A percentile compares a stretch with the other conserved stretches of the same genome.
Conservation (phyloP, 495 filamentous ascomycete species). For the Immersiella caudata region DNA sequence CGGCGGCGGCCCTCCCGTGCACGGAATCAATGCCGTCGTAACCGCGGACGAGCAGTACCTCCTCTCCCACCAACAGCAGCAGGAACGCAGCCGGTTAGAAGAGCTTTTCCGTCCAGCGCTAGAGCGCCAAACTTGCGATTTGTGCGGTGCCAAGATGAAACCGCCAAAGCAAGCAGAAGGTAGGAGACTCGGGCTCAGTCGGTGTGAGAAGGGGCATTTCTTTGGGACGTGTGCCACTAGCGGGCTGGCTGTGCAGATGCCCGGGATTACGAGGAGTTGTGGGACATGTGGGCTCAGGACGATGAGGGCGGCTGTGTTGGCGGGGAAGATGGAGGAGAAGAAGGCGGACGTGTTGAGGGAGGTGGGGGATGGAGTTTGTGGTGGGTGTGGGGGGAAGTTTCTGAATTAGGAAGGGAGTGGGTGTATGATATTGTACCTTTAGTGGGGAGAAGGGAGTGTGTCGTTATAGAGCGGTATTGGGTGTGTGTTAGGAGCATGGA, state of each 20-base stretch:
- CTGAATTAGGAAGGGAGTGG: constrained; percentile 28
- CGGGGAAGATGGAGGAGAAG: constrained; percentile 28
- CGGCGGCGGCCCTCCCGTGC: constrained; percentile 46
- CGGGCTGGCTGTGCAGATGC: constrained; percentile 47
- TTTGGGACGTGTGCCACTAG: constrained; percentile 48
- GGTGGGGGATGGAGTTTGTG: constrained; percentile 43
- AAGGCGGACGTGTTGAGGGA: constrained; percentile 31
- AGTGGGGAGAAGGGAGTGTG: neutral
- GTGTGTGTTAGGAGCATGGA: too few species aligned
- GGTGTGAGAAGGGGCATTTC: constrained; percentile 34
- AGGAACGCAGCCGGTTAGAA: constrained; percentile 24
- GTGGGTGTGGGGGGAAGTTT: constrained; percentile 53
- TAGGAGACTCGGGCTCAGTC: constrained; percentile 16
- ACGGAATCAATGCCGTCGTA: constrained; percentile 33
- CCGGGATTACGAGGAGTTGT: constrained; percentile 47
- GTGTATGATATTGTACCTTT: neutral
- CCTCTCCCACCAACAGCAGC: constrained; percentile 9
- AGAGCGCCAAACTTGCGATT: constrained; percentile 39
- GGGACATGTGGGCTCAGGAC: constrained; percentile 48
- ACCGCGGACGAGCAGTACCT: neutral
- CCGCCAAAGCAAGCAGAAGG: constrained; percentile 15
- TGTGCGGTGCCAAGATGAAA: constrained; percentile 38
- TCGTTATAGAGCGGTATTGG: neutral
- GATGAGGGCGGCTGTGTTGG: constrained; percentile 38
- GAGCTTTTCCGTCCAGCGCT: constrained; percentile 35